Evolutionary conservation across 495 filamentous ascomycete species (phyloP).

Genomic region (Penicillium canescens): DNA sequence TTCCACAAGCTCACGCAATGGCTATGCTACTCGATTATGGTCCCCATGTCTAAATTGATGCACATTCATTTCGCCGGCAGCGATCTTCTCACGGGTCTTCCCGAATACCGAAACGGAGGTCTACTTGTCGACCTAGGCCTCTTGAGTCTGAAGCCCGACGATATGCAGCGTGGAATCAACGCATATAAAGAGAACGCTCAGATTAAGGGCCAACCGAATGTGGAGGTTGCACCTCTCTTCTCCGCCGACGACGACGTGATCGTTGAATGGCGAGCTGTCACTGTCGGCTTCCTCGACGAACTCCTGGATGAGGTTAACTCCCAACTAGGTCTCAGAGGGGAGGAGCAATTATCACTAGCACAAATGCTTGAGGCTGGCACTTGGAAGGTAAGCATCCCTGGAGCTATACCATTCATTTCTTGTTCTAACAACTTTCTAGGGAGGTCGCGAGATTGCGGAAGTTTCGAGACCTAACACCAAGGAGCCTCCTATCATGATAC

Average conservation of each 20-base stretch:
- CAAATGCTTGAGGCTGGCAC: slow-evolving; percentile 72
- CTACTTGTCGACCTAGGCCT: slow-evolving; percentile 67
- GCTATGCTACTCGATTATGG: slow-evolving; percentile 73
- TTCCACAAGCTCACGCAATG: slow-evolving; percentile 79
- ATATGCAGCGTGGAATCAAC: slow-evolving; percentile 61
- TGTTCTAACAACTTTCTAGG: slow-evolving; percentile 55
- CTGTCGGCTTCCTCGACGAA: slow-evolving; percentile 67
- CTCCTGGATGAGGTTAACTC: slow-evolving; percentile 63
- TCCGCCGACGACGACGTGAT: slow-evolving; percentile 66
- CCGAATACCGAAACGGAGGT: slow-evolving; percentile 71
- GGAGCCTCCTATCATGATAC: slow-evolving; percentile 93
- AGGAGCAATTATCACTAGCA: slow-evolving; percentile 57
- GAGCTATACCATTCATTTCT: not conserved
- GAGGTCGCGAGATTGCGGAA: slow-evolving; percentile 93
- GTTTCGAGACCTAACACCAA: slow-evolving; percentile 95
- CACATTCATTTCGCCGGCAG: slow-evolving; percentile 62
- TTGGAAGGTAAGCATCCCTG: slow-evolving; percentile 68
- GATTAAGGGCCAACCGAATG: slow-evolving; percentile 70
- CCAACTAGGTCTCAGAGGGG: slow-evolving; percentile 52
- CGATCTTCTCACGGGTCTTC: slow-evolving; percentile 65
- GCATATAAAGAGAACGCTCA: slow-evolving; percentile 73
- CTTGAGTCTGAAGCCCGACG: slow-evolving; percentile 58
- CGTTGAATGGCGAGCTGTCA: slow-evolving; percentile 69
- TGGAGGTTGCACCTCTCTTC: slow-evolving; percentile 68
- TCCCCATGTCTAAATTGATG: slow-evolving; percentile 64